A percentile compares a stretch with the other conserved stretches of the same genome.
Conservation (phyloP, 257 asterid species). For the Ocimum tenuiflorum region DNA sequence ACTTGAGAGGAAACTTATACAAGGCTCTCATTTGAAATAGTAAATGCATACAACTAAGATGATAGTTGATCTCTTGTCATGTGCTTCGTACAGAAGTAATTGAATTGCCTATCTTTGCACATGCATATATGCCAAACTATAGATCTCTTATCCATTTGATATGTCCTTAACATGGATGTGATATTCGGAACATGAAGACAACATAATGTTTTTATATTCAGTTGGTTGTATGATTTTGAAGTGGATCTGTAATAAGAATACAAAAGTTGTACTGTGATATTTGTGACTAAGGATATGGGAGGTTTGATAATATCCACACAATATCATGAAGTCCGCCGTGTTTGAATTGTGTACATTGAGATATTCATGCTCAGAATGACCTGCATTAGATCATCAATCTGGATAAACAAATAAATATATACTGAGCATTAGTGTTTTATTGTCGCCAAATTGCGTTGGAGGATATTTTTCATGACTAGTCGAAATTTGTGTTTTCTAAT, state of each 20-base stretch:
- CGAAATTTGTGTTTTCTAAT: not conserved
- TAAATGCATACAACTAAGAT: not conserved
- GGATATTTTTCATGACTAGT: not conserved
- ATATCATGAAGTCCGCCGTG: not conserved
- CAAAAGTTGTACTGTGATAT: not conserved
- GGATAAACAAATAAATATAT: not conserved
- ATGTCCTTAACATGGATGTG: not conserved
- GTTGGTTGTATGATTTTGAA: slow-evolving; percentile 9
- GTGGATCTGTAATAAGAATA: not conserved
- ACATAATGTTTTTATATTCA: not conserved
- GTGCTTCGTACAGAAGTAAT: not conserved
- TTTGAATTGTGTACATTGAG: not conserved
- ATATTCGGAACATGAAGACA: not conserved
- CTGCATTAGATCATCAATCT: not conserved
- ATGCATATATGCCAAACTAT: not conserved
- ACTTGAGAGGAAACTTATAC: not conserved
- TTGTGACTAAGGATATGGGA: not conserved
- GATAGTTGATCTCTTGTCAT: slow-evolving; percentile 7
- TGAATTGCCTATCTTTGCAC: not conserved
- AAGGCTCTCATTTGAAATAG: slow-evolving; percentile 1
- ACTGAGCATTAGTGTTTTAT: not conserved
- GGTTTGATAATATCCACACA: not conserved
- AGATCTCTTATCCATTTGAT: not conserved
- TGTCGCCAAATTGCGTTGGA: not conserved
- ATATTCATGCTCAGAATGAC: slow-evolving; percentile 2